Evolutionary conservation across 2,329 filamentous ascomycete species (phyloP), one percentile per base, ranked within the genome.

Genomic region (Aspergillus udagawae): DNA sequence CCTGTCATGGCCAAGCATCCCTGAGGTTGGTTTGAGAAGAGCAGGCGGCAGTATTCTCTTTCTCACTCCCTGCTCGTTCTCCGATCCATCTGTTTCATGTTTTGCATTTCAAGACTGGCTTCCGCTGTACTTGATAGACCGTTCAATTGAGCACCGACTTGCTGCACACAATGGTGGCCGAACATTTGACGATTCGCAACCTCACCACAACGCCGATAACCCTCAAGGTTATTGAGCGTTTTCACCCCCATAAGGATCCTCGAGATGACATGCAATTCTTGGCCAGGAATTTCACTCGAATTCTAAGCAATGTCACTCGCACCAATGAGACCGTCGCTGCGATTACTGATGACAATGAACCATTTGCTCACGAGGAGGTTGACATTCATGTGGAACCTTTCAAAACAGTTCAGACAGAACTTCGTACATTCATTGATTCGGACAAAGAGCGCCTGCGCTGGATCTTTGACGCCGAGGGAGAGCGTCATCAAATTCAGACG

Each of bases 141-240:
- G 44, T 47, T 47, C 44, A 47, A 47, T 47, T 47, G 14, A 38
- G 32, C 32, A 17, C 32, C 4, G 14, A n/a, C 32, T 17, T 17
- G 44, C 12, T 14, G 44, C 44, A 27, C 23, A 45, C 8, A 27
- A 76, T 78, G 75, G 72, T 71, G 49, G 73, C 73, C 44, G 68
- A 76, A 55, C 57, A 67, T 32, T 78, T 96, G 64, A 89, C 83
- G 4, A 84, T 97, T 67, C 91, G 92, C 67, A 97, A 97, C 73
- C 79, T 96, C 63, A 93, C 90, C 48, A 80, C 84, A 56, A 86
- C 83, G 51, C 81, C 86, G n/a, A 79, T 96, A 55, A 84, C 87
- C 64, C 82, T 97, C 65, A 87, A 86, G 72, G 73, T 80, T 58
- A 79, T 93, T 57, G 89, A 95, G 77, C 87, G 88, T 64, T 92